Evolutionary conservation across 2,329 filamentous ascomycete genomes (phyloP), one percentile per base, ranked within the genome.

Genomic region (Dactylellina sp.): DNA sequence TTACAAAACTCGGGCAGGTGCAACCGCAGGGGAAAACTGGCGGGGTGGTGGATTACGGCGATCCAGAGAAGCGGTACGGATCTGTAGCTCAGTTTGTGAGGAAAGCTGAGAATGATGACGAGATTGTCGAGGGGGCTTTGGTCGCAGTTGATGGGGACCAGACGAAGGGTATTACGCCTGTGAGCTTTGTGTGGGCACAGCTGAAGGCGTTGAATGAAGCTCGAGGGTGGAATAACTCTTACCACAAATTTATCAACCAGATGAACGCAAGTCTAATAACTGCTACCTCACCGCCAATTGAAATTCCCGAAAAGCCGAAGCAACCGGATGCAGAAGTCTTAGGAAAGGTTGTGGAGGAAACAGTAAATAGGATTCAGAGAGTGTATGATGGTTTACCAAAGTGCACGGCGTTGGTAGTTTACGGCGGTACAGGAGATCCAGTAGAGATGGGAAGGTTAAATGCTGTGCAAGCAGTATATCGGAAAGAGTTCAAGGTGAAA

Each of bases 11-110:
- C 2, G 86, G 85, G 2, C 85, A 89, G 47, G 86, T 87, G 20
- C 60, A 77, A 32, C 75, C 84, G 9, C 82, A 84, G 2, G 86
- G 86, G 76, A 89, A 89, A 80, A 87, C 85, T 0, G 90, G 89
- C 71, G 91, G 90, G 1, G 88, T 96, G 32, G 86, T 98, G 20
- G 95, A 99, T 81, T 97, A 94, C 90, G 94, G 93, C 56, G 90
- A 93, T 72, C 91, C 91, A 12, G 86, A 85, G 75, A 84, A 86
- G 60, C 87, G 86, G 3, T 86, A 87, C 70, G 87, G 87, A 85
- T 62, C 88, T 87, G 1, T 83, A 83, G 20, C 82, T 86, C 35
- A 82, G 84, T 7, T 84, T 89, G 65, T 85, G 84, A 20, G 89
- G 87, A 77, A 24, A 9, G 68, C 14, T 1, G 81, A 81, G 37